Evolutionary conservation across 2,329 filamentous ascomycete genomes (phyloP), one percentile per base, ranked within the genome.

Genomic region (Exophiala aquamarina): DNA sequence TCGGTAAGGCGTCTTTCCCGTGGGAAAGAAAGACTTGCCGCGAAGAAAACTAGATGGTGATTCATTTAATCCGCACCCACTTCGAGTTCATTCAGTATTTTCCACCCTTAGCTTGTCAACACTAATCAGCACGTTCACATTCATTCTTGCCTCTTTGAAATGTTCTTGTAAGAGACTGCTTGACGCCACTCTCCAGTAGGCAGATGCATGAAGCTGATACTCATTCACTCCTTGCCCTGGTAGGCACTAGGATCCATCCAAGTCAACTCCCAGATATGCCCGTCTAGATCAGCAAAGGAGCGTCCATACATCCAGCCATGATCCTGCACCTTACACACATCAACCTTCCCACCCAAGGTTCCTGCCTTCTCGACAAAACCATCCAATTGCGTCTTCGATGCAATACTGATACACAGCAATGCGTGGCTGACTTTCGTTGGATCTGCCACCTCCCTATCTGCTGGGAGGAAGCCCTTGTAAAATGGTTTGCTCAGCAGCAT

Each of bases 381-480:
- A 39, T 52, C 49, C 11, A 52, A 37, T 8, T 26, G 36, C 15
- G 48, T 44, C 26, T 39, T 48, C 14, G 35, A 38, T n/a, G 23
- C 45, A 10, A 39, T 37, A 31, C 43, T 43, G 9, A 52, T 18
- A 34, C 49, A 52, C 15, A 52, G 11, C 9, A 53, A 26, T 14
- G 43, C 15, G 20, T 50, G 44, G 4, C 37, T 40, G 17, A 41
- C 36, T 17, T 47, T 50, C 26, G 37, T 47, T 14, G 38, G 34
- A 34, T 52, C 29, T 17, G 33, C 28, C 19, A 44, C 33, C 8
- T 40, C 14, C 13, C 29, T 20, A 17, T 36, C 26, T 15, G 41
- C 21, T 19, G 52, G 49, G 13, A 55, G 29, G 31, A 53, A 56
- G 26, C 23, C 33, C 8, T 35, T 21, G 40, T 50, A 54, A 21